Evolutionary conservation across 768 basidiomycete genomes (phyloP), one percentile per base, ranked within the genome.

Genomic region (Russula emetica): DNA sequence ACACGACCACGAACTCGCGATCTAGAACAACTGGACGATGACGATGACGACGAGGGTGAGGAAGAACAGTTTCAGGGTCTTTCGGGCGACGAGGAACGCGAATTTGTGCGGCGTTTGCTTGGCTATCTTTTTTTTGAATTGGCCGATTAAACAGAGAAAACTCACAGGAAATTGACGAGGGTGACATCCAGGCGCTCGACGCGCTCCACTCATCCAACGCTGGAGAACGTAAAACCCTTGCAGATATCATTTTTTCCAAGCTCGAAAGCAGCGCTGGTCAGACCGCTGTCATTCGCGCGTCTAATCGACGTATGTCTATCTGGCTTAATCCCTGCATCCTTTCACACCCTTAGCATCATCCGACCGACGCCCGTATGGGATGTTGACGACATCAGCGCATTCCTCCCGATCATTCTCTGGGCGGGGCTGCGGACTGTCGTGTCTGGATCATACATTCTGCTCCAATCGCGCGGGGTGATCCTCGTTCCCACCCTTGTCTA

Each of bases 201-300:
- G 79, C 85, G 16, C 78, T 94, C 34, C 81, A 92, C 49, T 93
- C 93, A 44, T 76, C 85, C 16, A 91, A 87, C 74, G 80, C 84
- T 18, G 82, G 83, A 8, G 87, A 91, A 73, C 84, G 92, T 51
- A 83, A 84, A 73, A 98, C 96, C 2, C 78, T 99, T 34, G 97
- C 97, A 34, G 97, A 99, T 73, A 80, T 98, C n/a, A 99, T 98
- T 63, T 92, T 99, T 72, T 83, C 90, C 28, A 98, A 98, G 76
- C 80, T 99, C 26, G 88, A 95, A 63, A 82, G 80, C 61, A 80
- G 78, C 14, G 73, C 80, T 5, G 78, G 78, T 51, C 78, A 81
- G 44, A 74, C 83, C 9, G 80, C 82, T 11, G 77, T 82, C 32
- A 84, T 86, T 60, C 81, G 82, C 72, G 85, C 84, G 69, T 81